phyloP scores from a whole-genome alignment of 169 alveolate species.

The Cytauxzoon felis region DNA sequence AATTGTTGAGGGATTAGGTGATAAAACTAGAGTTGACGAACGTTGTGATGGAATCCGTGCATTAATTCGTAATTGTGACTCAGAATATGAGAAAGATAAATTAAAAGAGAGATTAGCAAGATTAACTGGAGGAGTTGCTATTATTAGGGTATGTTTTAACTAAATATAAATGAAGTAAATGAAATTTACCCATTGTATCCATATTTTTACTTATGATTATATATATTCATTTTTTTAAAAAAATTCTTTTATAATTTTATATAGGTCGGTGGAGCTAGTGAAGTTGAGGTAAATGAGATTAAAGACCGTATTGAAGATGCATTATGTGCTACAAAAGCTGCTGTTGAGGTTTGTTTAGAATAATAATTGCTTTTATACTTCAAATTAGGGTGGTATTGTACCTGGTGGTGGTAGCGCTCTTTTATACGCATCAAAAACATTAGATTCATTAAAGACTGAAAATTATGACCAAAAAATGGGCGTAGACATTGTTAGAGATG shows the following conservation, averaged over 20 bases:
- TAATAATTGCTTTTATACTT: neutral
- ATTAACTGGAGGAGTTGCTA: conserved; percentile 98
- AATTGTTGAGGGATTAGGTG: conserved; percentile 95
- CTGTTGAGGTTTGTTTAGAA: conserved; percentile 79
- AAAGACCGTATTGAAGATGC: conserved; percentile 98
- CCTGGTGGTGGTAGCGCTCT: conserved; percentile 99
- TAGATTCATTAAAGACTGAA: conserved; percentile 74
- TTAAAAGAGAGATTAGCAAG: conserved; percentile 97
- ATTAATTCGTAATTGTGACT: conserved; percentile 82
- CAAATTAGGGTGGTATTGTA: conserved; percentile 91
- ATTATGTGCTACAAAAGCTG: conserved; percentile 98
- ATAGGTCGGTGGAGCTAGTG: conserved; percentile 95
- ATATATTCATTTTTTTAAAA: neutral
- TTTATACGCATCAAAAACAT: conserved; percentile 84
- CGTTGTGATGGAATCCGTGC: conserved; percentile 88
- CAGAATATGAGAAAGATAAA: conserved; percentile 93
- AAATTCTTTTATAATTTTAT: neutral
- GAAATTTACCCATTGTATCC: neutral
- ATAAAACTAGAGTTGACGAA: conserved; percentile 83
- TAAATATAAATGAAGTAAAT: neutral
- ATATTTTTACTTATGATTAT: neutral
- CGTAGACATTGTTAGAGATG: conserved; percentile 90
- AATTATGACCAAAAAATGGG: conserved; percentile 93
- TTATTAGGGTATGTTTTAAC: conserved; percentile 79
- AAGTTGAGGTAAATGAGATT: conserved; percentile 95